These are phyloP conservation scores for Chimonanthus praecox DNA, from an alignment of 164 flowering plant genomes.

Conservation along the genomic window DNA sequence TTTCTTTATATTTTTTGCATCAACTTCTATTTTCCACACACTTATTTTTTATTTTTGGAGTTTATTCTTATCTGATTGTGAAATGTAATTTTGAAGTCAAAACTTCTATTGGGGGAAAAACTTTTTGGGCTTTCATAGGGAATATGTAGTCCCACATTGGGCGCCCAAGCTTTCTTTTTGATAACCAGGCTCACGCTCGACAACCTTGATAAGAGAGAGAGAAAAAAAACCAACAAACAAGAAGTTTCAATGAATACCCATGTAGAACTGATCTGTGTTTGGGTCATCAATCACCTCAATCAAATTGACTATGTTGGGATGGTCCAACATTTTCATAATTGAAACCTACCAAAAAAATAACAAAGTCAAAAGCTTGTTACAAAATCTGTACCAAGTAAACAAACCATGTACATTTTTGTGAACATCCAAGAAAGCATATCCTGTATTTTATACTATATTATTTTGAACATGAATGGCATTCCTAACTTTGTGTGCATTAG, in stretches of 20 bases:
- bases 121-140: neutral
- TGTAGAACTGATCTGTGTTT: conserved; percentile 82
- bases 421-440: neutral
- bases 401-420: neutral
- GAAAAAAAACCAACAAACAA: neutral
- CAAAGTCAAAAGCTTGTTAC: neutral
- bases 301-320: conserved; percentile 97
- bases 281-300: conserved; percentile 99
- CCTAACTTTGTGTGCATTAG: too few relatives aligned
- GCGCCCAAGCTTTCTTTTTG: too few relatives aligned
- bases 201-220: neutral
- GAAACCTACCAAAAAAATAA: conserved; percentile 47
- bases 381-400: neutral
- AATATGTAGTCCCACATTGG: too few relatives aligned
- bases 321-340: conserved; percentile 87
- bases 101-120: neutral
- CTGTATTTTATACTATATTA: neutral
- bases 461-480: too few relatives aligned
- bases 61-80: too few relatives aligned
- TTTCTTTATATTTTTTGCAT: too few relatives aligned
- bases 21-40: too few relatives aligned
- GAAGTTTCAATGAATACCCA: conserved; percentile 61
- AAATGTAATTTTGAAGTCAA: neutral
- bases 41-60: too few relatives aligned
- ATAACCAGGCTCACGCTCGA: neutral